Conservation (phyloP, 2,329 filamentous ascomycete genomes). For the Pseudogymnoascus sp. region DNA sequence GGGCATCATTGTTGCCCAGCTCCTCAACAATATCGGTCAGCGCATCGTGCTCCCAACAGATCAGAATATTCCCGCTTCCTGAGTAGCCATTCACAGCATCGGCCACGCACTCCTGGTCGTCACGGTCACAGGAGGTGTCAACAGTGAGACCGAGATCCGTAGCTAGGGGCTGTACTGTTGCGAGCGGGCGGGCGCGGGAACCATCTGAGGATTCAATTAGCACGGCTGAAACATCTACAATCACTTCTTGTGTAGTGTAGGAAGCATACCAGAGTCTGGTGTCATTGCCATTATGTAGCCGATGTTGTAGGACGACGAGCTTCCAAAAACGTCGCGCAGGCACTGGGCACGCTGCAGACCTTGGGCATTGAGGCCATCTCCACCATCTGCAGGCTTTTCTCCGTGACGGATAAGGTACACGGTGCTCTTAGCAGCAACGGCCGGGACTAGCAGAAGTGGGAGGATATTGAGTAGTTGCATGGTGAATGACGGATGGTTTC, state of each 20-base stretch:
- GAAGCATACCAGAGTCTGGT: conserved; percentile 37
- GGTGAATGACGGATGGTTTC: not conserved
- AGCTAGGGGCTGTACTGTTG: conserved; percentile 50
- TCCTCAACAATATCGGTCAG: conserved; percentile 43
- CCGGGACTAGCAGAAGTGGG: not conserved
- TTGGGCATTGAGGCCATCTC: conserved; percentile 40
- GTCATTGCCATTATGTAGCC: conserved; percentile 49
- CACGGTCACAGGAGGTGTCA: conserved; percentile 47
- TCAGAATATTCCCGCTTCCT: conserved; percentile 48
- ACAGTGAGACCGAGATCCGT: conserved; percentile 45
- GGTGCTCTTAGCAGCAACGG: conserved; percentile 31
- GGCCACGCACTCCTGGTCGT: conserved; percentile 46
- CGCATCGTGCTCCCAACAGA: conserved; percentile 52
- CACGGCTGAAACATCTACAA: not conserved
- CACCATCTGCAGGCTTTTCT: conserved; percentile 46
- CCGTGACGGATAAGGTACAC: conserved; percentile 58
- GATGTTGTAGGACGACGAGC: conserved; percentile 44
- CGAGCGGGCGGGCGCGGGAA: conserved; percentile 42
- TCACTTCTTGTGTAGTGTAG: not conserved
- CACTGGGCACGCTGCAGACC: conserved; percentile 52
- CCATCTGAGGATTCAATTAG: conserved; percentile 33
- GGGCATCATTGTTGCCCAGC: conserved; percentile 42
- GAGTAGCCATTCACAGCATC: conserved; percentile 39
- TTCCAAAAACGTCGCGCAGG: conserved; percentile 47
- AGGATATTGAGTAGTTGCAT: not conserved